Evolutionary conservation across 805 yeast genomes (phyloP).

Genomic region (Isabelozyma heimii): DNA sequence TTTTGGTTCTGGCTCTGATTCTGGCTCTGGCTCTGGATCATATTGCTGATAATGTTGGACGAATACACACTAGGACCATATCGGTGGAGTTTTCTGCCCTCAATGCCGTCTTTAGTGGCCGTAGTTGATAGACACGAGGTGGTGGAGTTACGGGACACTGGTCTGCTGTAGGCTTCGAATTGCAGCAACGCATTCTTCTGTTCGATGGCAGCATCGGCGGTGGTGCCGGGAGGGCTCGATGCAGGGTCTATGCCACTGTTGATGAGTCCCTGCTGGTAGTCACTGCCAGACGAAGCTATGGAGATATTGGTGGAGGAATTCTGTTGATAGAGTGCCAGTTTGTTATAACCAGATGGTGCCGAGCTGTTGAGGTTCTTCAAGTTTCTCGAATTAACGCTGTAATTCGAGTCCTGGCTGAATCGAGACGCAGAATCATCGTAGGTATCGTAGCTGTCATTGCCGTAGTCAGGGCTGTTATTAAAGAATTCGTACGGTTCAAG

Average conservation of each 20-base stretch:
- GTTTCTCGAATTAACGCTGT: conserved; percentile 4
- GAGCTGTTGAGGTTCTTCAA: not conserved
- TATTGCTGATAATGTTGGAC: conserved; percentile 25
- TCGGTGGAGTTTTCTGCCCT: conserved; percentile 57
- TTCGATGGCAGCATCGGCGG: not conserved
- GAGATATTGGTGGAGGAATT: conserved; percentile 19
- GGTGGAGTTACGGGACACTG: conserved; percentile 57
- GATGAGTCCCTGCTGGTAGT: conserved; percentile 16
- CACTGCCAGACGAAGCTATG: conserved; percentile 22
- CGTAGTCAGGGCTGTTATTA: not conserved
- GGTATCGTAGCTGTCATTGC: conserved; percentile 4
- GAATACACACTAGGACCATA: conserved; percentile 37
- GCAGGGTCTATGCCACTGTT: not conserved
- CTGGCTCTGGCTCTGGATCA: conserved; percentile 8
- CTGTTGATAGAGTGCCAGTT: not conserved
- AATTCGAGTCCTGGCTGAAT: conserved; percentile 13
- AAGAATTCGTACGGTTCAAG: conserved; percentile 13
- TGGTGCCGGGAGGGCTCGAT: conserved; percentile 1
- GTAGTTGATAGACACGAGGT: conserved; percentile 70
- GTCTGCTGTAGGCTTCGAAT: conserved; percentile 44
- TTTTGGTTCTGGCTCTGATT: not conserved
- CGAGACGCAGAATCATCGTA: conserved; percentile 12
- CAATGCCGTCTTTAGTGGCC: conserved; percentile 73
- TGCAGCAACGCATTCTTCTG: not conserved
- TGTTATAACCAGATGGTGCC: not conserved